Conservation (phyloP, 805 yeast species). For the Priceomyces haplophilus region DNA sequence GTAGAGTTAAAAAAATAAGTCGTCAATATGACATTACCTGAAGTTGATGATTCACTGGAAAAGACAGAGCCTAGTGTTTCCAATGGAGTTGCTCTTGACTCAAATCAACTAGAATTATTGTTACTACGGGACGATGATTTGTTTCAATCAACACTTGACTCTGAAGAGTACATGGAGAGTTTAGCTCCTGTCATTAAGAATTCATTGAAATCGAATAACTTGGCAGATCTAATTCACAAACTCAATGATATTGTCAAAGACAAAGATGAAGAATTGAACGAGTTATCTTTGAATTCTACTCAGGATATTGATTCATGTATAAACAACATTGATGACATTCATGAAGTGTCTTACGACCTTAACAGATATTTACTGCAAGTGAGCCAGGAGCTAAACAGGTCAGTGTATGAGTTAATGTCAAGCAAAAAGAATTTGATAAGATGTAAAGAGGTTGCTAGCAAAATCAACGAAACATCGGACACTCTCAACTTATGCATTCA, state of each 20-base stretch:
- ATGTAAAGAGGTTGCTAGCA: slow-evolving; percentile 59
- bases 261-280: slow-evolving; percentile 62
- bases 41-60: slow-evolving; percentile 6
- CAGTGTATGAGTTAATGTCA: slow-evolving; percentile 63
- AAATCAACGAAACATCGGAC: slow-evolving; percentile 67
- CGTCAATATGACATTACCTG: slow-evolving; percentile 10
- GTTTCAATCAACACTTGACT: slow-evolving; percentile 45
- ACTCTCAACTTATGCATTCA: slow-evolving; percentile 72
- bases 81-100: slow-evolving; percentile 15
- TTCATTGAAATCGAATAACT: slow-evolving; percentile 52
- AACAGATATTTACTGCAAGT: slow-evolving; percentile 54
- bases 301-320: slow-evolving; percentile 57
- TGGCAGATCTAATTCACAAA: slow-evolving; percentile 53
- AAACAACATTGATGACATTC: slow-evolving; percentile 59
- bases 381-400: slow-evolving; percentile 54
- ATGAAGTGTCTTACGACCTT: slow-evolving; percentile 53
- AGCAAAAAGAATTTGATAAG: slow-evolving; percentile 59
- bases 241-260: slow-evolving; percentile 55
- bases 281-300: slow-evolving; percentile 59
- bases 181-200: slow-evolving; percentile 71
- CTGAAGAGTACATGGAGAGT: slow-evolving; percentile 75
- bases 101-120: slow-evolving; percentile 34
- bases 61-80: slow-evolving; percentile 3
- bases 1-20: not conserved
- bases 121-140: slow-evolving; percentile 40